Evolutionary conservation across 805 yeast species (phyloP).

Genomic region (Candida montana): DNA sequence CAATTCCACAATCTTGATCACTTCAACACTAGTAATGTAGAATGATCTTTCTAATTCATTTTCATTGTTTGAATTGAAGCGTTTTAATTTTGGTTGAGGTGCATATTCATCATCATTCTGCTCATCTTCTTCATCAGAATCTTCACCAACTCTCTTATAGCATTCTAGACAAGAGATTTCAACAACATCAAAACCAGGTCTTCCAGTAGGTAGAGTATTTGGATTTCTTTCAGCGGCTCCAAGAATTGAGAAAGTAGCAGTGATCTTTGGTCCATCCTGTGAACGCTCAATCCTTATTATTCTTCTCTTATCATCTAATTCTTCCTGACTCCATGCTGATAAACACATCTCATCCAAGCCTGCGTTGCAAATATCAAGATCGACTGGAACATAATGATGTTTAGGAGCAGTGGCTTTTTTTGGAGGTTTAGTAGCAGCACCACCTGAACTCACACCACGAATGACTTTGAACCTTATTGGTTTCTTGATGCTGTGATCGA

Average conservation of each 20-base stretch:
- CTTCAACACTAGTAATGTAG: conserved; percentile 64
- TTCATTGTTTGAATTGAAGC: conserved; percentile 2
- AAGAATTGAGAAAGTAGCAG: conserved; percentile 45
- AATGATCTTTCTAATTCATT: conserved; percentile 12
- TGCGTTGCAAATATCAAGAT: conserved; percentile 41
- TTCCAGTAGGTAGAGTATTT: conserved; percentile 32
- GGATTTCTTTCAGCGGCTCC: conserved; percentile 48
- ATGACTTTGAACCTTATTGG: conserved; percentile 35
- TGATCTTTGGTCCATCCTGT: conserved; percentile 43
- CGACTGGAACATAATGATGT: conserved; percentile 39
- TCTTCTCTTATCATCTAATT: conserved; percentile 46
- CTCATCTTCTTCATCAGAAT: conserved; percentile 26
- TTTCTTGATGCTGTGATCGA: too few species aligned
- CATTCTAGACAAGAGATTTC: conserved; percentile 60
- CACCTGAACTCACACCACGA: conserved; percentile 57
- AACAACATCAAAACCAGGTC: conserved; percentile 41
- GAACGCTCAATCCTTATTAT: conserved; percentile 52
- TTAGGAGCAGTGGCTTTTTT: conserved; percentile 27
- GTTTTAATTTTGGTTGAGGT: conserved; percentile 24
- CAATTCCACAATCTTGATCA: conserved; percentile 57
- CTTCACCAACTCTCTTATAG: conserved; percentile 26
- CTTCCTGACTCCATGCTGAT: conserved; percentile 46
- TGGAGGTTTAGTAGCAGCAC: conserved; percentile 52
- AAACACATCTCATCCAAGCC: conserved; percentile 41
- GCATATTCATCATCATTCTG: not conserved